Evolutionary conservation across 2,329 filamentous ascomycete species (phyloP).

Genomic region (Emericellopsis cladophorae): DNA sequence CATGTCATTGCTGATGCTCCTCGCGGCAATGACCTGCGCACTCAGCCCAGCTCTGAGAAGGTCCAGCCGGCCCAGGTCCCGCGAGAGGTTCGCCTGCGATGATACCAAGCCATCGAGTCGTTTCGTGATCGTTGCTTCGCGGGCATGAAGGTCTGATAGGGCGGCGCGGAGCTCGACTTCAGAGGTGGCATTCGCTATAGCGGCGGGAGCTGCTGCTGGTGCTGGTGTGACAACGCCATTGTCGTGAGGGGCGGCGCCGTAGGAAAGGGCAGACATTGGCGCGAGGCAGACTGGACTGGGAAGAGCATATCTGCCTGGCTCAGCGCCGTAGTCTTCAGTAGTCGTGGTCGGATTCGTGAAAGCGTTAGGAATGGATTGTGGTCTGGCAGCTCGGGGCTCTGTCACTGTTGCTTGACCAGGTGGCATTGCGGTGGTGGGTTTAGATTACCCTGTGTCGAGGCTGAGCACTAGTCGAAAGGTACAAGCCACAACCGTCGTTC

Average conservation of each 20-base stretch:
- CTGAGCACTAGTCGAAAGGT: too few relatives aligned
- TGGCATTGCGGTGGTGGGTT: too few relatives aligned
- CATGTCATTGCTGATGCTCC: conserved; percentile 81
- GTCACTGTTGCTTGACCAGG: too few relatives aligned
- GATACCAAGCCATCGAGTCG: conserved; percentile 66
- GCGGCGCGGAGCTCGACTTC: conserved; percentile 69
- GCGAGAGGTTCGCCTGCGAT: conserved; percentile 75
- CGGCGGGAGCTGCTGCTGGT: conserved; percentile 5
- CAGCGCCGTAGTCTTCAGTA: conserved; percentile 5
- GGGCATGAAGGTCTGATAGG: conserved; percentile 60
- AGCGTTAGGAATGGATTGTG: too few relatives aligned
- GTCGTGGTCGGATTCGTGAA: conserved; percentile 1
- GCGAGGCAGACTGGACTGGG: conserved; percentile 17
- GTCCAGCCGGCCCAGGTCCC: conserved; percentile 79
- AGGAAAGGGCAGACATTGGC: conserved; percentile 34
- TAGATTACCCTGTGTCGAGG: too few relatives aligned
- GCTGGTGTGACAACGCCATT: conserved; percentile 11
- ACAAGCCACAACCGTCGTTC: too few relatives aligned
- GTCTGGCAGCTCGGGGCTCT: too few relatives aligned
- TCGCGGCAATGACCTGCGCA: conserved; percentile 71
- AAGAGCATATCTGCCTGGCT: conserved; percentile 27
- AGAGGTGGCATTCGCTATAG: conserved; percentile 45
- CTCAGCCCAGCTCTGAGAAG: conserved; percentile 79
- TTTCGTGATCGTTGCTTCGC: conserved; percentile 61
- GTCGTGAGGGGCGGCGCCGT: conserved; percentile 23